Percentiles rank a stretch among this genome's conserved stretches.
phyloP scores from a whole-genome alignment of 768 basidiomycete genomes.

The Bullera alba region DNA sequence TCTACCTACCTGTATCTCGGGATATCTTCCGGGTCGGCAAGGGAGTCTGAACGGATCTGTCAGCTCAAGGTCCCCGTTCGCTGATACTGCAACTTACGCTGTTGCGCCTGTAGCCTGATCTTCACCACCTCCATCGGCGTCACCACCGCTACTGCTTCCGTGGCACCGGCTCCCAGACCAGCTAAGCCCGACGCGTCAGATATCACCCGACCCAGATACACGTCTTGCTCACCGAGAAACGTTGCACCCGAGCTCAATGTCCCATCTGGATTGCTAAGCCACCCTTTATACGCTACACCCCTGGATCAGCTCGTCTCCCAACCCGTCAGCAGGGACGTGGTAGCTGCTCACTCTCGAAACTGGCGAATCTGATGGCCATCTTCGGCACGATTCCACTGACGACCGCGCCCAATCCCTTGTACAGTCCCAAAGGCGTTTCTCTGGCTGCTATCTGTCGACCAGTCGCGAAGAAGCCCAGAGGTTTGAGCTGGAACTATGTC shows the following conservation, averaged over 20 bases:
- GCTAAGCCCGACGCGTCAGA: slow-evolving; percentile 53
- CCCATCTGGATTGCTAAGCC: slow-evolving; percentile 67
- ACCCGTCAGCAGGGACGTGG: background rate
- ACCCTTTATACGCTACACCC: slow-evolving; percentile 64
- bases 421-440: slow-evolving; percentile 90
- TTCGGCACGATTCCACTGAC: slow-evolving; percentile 95
- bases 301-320: background rate
- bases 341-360: slow-evolving; percentile 64
- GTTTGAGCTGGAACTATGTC: slow-evolving; percentile 63
- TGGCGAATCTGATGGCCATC: slow-evolving; percentile 98
- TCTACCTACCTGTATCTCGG: slow-evolving; percentile 70
- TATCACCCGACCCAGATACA: background rate
- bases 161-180: slow-evolving; percentile 88
- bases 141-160: slow-evolving; percentile 88
- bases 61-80: background rate
- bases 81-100: slow-evolving; percentile 48
- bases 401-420: slow-evolving; percentile 97
- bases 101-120: slow-evolving; percentile 94
- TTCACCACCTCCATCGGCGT: slow-evolving; percentile 99
- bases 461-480: slow-evolving; percentile 86
- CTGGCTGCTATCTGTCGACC: slow-evolving; percentile 76
- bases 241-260: slow-evolving; percentile 70
- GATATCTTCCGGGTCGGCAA: slow-evolving; percentile 87
- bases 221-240: slow-evolving; percentile 63
- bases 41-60: slow-evolving; percentile 54